Base-by-base conservation (phyloP, 2,329 filamentous ascomycete species). In the Neofusicoccum sp. region DNA sequence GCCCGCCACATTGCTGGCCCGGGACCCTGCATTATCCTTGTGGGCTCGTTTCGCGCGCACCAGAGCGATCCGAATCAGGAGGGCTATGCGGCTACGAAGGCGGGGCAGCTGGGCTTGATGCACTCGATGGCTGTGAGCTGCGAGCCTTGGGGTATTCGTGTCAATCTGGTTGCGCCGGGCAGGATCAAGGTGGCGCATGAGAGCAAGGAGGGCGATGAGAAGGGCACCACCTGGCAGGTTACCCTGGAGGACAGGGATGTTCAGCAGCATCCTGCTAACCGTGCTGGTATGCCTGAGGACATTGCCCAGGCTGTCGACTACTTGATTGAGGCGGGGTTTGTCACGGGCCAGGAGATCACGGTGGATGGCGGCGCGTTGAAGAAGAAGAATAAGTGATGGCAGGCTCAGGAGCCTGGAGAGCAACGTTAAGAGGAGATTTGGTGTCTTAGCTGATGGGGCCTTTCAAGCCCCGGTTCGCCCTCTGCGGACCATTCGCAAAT, bases 61-160 rank as follows among this genome's bases (percentile, higher is more conserved):
- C 75, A 78, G 62, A 76, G 71, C 31, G 79, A 81, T 64, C 73
- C 76, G 3, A 80, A 81, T 65, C 78, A 80, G 64, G 79, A 81
- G 63, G 78, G 78, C 2, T 81, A 82, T 66, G 80, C 79, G 16
- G 40, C 56, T 12, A 74, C 72, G 47, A 77, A 76, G 70, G 69
- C 74, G 5, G 75, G 71, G 0, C 64, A 73, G 58, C 62, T 76
- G 20, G 74, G 75, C 1, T 66, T 76, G 26, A 75, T 69, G 49
- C 72, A 75, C 61, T 70, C 68, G 58, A 76, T 76, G 74, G 72
- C 75, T 14, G 66, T 76, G 36, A 72, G 68, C 26, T 65, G 71
- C 12, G 62, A 66, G 56, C 62, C 65, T 28, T 71, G 68, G 65
- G 75, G 72, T 1, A 71, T 76, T 34, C 63, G 56, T 6, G 56